phyloP scores from a whole-genome alignment of 768 basidiomycete species.

The Pleurotus citrinopileatus region DNA sequence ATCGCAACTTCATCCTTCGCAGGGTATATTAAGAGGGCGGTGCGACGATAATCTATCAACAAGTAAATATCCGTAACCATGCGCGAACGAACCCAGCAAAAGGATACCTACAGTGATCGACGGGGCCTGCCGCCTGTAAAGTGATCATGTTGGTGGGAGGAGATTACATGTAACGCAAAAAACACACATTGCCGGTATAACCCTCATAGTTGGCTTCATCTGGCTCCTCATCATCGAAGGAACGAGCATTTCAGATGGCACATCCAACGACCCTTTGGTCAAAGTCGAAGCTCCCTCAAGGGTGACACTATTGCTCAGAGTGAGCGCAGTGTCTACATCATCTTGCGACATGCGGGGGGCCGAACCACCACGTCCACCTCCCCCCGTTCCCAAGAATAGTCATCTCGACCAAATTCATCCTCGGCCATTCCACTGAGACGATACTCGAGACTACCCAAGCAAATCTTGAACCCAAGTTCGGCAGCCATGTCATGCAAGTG shows the following conservation, averaged over 20 bases:
- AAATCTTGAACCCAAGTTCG: conserved; percentile 30
- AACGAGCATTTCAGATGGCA: conserved; percentile 26
- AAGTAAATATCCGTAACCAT: conserved; percentile 10
- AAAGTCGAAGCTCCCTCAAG: conserved; percentile 25
- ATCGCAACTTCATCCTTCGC: conserved; percentile 18
- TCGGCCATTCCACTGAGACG: conserved; percentile 19
- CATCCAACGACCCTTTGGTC: conserved; percentile 11
- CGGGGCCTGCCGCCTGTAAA: conserved; percentile 20
- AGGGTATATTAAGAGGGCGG: conserved; percentile 30
- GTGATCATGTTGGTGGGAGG: background rate
- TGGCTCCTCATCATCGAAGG: conserved; percentile 33
- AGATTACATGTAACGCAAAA: background rate
- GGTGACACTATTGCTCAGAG: conserved; percentile 26
- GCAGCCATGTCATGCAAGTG: conserved; percentile 29
- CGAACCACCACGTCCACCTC: conserved; percentile 17
- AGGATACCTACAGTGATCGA: conserved; percentile 26
- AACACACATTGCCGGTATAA: conserved; percentile 38
- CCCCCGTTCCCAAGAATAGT: conserved; percentile 11
- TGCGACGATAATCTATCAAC: conserved; percentile 22
- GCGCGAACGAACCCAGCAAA: background rate
- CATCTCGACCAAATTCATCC: conserved; percentile 18
- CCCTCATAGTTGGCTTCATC: conserved; percentile 37
- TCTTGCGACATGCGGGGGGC: conserved; percentile 24
- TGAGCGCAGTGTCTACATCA: conserved; percentile 14
- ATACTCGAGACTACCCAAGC: conserved; percentile 33